These are phyloP conservation scores for Solanum clarkiae DNA, from an alignment of 257 asterid species.

Conservation along the genomic window DNA sequence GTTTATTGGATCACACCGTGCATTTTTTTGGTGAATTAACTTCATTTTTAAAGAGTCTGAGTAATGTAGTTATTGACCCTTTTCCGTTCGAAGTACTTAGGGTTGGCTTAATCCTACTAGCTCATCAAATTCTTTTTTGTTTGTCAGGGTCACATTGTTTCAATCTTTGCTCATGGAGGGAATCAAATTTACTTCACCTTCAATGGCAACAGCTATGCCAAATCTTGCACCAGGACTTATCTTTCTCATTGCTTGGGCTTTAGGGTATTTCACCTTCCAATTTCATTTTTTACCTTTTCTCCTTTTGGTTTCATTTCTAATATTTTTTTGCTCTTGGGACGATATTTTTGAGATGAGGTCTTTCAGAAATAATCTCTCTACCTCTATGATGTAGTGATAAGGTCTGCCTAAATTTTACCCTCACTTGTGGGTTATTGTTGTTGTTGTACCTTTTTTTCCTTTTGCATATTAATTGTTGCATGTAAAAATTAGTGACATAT, in stretches of 20 bases:
- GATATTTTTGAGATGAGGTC: too few relatives aligned
- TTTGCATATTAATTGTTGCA: neutral
- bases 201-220: conserved; percentile 96
- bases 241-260: conserved; percentile 74
- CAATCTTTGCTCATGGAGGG: conserved; percentile 75
- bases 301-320: too few relatives aligned
- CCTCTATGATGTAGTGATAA: too few relatives aligned
- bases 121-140: neutral
- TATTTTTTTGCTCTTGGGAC: too few relatives aligned
- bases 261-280: conserved; percentile 21
- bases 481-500: neutral
- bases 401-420: too few relatives aligned
- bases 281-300: neutral
- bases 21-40: neutral
- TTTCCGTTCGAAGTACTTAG: neutral
- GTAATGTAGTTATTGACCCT: neutral
- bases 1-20: neutral
- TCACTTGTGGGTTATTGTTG: too few relatives aligned
- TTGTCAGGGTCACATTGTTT: conserved; percentile 59
- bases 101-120: neutral
- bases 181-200: conserved; percentile 66
- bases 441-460: too few relatives aligned
- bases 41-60: neutral
- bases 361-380: too few relatives aligned
- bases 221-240: conserved; percentile 85